Evolutionary conservation across 2,329 filamentous ascomycete genomes (phyloP).

Genomic region (Eutypa lata): DNA sequence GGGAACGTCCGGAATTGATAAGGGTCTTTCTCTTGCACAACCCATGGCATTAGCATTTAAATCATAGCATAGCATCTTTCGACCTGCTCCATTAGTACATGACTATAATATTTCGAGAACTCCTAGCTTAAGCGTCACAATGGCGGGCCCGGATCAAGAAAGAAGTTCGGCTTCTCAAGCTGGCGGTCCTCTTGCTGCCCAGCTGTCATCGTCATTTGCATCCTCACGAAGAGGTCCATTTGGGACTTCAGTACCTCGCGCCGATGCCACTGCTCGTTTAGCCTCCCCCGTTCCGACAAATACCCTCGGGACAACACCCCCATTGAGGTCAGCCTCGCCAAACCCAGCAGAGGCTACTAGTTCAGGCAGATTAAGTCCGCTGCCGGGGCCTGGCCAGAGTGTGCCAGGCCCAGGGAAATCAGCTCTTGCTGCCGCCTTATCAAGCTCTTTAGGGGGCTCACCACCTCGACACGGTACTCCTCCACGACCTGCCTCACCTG

Average conservation of each 20-base stretch:
- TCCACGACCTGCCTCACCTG: slow-evolving; percentile 58
- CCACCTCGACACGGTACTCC: slow-evolving; percentile 69
- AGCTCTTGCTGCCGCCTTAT: slow-evolving; percentile 83
- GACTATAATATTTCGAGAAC: slow-evolving; percentile 1
- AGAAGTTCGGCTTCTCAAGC: slow-evolving; percentile 33
- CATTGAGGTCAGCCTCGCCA: slow-evolving; percentile 47
- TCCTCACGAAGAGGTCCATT: slow-evolving; percentile 44
- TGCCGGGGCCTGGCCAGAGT: slow-evolving; percentile 63
- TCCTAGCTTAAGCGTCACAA: slow-evolving; percentile 13
- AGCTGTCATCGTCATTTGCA: slow-evolving; percentile 46
- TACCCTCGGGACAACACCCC: slow-evolving; percentile 39
- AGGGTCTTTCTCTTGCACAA: not conserved
- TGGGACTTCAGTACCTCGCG: slow-evolving; percentile 53
- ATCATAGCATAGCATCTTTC: not conserved
- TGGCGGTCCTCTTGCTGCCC: slow-evolving; percentile 32
- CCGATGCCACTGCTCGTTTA: slow-evolving; percentile 58
- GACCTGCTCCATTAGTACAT: slow-evolving; percentile 7
- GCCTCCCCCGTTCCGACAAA: slow-evolving; percentile 55
- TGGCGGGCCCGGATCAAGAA: slow-evolving; percentile 35
- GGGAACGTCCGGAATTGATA: not conserved
- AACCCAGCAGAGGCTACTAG: slow-evolving; percentile 37
- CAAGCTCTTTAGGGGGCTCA: slow-evolving; percentile 67
- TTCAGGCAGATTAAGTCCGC: slow-evolving; percentile 54
- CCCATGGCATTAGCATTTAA: not conserved
- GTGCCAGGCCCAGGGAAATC: slow-evolving; percentile 78